phyloP scores from a whole-genome alignment of 495 filamentous ascomycete species.

The Neurospora sp. region DNA sequence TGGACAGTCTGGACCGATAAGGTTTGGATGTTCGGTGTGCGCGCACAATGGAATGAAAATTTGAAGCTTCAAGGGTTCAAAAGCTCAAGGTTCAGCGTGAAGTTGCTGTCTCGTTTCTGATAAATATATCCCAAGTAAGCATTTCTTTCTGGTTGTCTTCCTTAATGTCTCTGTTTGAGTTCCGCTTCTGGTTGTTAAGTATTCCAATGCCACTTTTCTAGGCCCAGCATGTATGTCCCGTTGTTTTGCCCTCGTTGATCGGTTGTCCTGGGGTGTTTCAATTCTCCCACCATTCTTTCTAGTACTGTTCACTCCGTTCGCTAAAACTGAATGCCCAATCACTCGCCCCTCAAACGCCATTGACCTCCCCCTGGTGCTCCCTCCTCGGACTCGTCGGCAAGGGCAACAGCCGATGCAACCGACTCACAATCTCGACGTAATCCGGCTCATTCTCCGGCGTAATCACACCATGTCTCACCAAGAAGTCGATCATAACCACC shows the following conservation, averaged over 20 bases:
- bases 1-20: neutral
- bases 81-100: neutral
- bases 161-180: no score
- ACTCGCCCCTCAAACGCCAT: neutral
- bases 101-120: neutral
- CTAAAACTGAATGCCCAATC: neutral
- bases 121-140: neutral
- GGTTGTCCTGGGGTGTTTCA: neutral
- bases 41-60: neutral
- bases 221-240: neutral
- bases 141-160: no score
- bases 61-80: neutral
- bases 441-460: conserved; percentile 39
- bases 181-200: no score
- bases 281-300: neutral
- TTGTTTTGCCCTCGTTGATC: neutral
- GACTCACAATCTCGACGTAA: conserved; percentile 37
- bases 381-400: conserved; percentile 14
- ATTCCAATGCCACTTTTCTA: neutral
- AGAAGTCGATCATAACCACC: conserved; percentile 42
- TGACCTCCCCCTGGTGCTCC: neutral
- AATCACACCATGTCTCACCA: conserved; percentile 45
- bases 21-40: neutral
- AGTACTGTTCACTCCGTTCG: neutral
- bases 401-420: conserved; percentile 37